Conservation (phyloP, 139 green algal genomes). For the Spirogloea muscicola region DNA sequence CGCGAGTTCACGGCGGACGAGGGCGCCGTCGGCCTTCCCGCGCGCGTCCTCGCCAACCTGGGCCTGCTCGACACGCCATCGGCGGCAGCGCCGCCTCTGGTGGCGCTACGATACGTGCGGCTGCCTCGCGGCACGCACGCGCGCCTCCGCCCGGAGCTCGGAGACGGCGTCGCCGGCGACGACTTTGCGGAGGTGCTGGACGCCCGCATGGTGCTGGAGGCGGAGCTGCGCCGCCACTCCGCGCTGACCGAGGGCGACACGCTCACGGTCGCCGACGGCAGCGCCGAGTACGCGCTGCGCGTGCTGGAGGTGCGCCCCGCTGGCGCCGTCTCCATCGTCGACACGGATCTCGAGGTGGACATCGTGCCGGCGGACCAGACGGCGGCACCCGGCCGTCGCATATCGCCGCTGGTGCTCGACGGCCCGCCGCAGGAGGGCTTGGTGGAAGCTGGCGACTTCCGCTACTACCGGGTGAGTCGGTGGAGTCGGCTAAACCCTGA, state of each 20-base stretch:
- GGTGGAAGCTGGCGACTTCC: conserved; percentile 33
- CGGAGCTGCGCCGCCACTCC: conserved; percentile 18
- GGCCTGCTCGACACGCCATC: not conserved
- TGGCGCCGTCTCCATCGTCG: conserved; percentile 27
- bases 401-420: too few relatives aligned
- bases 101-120: conserved; percentile 27
- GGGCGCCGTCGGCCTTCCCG: conserved; percentile 32
- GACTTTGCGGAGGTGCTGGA: conserved; percentile 47
- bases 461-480: conserved; percentile 39
- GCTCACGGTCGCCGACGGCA: conserved; percentile 19
- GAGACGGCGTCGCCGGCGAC: not conserved
- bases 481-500: too few relatives aligned
- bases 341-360: conserved; percentile 46
- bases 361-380: too few relatives aligned
- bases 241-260: conserved; percentile 37
- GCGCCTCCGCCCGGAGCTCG: conserved; percentile 1
- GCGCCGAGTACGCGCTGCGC: conserved; percentile 25
- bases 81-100: too few relatives aligned
- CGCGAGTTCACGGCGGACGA: conserved; percentile 45
- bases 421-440: conserved; percentile 17
- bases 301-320: conserved; percentile 34
- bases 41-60: conserved; percentile 12
- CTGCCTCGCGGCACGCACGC: conserved; percentile 30
- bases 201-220: conserved; percentile 34
- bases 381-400: too few relatives aligned